Conservation (phyloP, 2,329 filamentous ascomycete genomes). For the Fusarium tupiense region DNA sequence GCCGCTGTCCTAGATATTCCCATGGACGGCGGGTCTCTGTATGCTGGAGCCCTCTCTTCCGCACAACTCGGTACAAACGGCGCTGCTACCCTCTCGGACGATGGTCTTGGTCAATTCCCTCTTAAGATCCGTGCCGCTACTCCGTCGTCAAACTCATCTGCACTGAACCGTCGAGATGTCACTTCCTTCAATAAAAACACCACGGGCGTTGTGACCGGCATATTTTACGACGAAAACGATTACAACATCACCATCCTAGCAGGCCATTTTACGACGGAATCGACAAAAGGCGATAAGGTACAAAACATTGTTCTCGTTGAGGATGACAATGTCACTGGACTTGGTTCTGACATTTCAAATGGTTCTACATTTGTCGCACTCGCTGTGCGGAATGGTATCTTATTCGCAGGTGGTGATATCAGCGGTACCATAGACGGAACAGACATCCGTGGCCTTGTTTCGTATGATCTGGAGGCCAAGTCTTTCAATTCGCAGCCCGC, state of each 20-base stretch:
- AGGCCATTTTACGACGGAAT: conserved; percentile 82
- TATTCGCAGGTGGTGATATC: conserved; percentile 86
- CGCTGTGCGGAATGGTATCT: conserved; percentile 69
- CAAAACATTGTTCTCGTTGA: conserved; percentile 88
- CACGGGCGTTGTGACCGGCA: conserved; percentile 78
- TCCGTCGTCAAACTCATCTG: conserved; percentile 47
- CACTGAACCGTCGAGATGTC: conserved; percentile 59
- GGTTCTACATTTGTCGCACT: conserved; percentile 82
- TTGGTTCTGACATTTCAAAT: conserved; percentile 71
- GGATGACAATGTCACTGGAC: conserved; percentile 77
- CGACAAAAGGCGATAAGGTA: conserved; percentile 74
- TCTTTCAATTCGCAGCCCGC: conserved; percentile 78
- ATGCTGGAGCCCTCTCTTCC: conserved; percentile 85
- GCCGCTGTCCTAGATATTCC: conserved; percentile 73
- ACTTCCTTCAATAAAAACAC: conserved; percentile 53
- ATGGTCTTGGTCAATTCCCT: conserved; percentile 64
- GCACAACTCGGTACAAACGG: conserved; percentile 78
- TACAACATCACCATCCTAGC: conserved; percentile 88
- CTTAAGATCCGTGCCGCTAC: conserved; percentile 60
- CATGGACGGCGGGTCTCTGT: conserved; percentile 70
- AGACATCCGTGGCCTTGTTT: conserved; percentile 76
- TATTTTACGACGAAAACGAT: conserved; percentile 76
- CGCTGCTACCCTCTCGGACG: conserved; percentile 70
- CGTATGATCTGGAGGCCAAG: conserved; percentile 77
- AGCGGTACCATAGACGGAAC: conserved; percentile 73